Evolutionary conservation across 768 basidiomycete species (phyloP), one percentile per base, ranked within the genome.

Genomic region (Mrakia hoshinonis): DNA sequence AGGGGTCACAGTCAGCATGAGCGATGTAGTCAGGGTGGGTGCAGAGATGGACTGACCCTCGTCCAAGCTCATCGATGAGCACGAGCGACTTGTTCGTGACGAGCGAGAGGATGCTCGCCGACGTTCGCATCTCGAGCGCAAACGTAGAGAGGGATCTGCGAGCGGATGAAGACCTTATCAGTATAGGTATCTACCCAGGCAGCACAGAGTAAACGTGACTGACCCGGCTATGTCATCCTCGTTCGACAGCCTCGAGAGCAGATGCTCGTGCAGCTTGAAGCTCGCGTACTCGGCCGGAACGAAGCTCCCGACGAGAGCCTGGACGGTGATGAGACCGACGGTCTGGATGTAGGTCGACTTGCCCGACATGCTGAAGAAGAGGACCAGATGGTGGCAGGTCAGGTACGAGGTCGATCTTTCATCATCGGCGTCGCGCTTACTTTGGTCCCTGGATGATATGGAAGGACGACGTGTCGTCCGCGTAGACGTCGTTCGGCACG

Each of bases 211-310:
- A 38, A 70, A 43, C 22, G 20, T 13, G 34, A 70, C 76, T 54
- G 26, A 77, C 79, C 65, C 65, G 3, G 72, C 43, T 47, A 68
- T 51, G 39, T 73, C 61, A 38, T 73, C 80, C 74, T 98, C 93
- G 75, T 98, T 97, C 0, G 92, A 95, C 22, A 99, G 82, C 2
- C 95, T 86, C 0, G 87, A 89, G 31, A 98, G 83, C 5, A 98
- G 83, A 0, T 87, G 84, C 73, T 95, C 91, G 73, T 94, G 89
- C 2, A 92, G 83, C 36, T 89, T 91, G 78, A 98, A 92, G 76
- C 89, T 92, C 6, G 91, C 92, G 77, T 94, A 98, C 77, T 91
- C 89, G 0, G 92, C 92, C 0, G 96, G 92, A 5, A 99, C 90
- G 67, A 29, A 73, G 73, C 69, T 49, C n/a, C 72, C 69, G 26